Base-by-base conservation (phyloP, 495 filamentous ascomycete species). In the Penicillium paradoxum region DNA sequence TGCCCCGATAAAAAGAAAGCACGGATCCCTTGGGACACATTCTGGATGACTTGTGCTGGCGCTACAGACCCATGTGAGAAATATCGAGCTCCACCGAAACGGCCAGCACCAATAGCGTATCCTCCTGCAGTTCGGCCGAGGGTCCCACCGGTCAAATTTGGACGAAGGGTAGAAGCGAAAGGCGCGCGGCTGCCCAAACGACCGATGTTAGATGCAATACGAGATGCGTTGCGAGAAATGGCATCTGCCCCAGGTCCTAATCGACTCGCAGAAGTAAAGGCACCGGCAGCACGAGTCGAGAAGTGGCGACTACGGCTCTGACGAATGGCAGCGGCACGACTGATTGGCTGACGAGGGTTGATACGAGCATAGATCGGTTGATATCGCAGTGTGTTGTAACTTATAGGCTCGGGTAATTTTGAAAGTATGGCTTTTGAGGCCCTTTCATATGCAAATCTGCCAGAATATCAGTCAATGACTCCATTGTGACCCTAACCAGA, bases 31-130 rank as follows among this genome's bases (percentile, higher is more conserved):
- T 87, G 83, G 17, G 89, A 95, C 2, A 97, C 92, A 72, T 96
- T 96, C 60, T 91, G 83, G n/a, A 97, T 78, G 17, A 97, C 89
- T 65, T 97, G 88, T 4, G 91, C 89, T 18, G 88, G 90, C 1
- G 84, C 83, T 3, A 90, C 81, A 9, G 93, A 87, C 0, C 83
- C 83, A 69, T 97, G 92, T 1, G 88, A 92, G 75, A 97, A 98
- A 70, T 88, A 91, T 42, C 93, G 80, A 14, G 83, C 85, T 30
- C 89, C 84, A 27, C 86, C 85, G 33, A 83, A 68, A 15, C 87
- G 79, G 17, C 86, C 87, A 43, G 80, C 79, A 18, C 88, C 86
- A 15, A 89, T 66, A 24, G 80, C 76, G 72, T 97, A 97, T 2
- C 93, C 93, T 49, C 91, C 89, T 14, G 91, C 87, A 13, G 90